A percentile compares a stretch with the other conserved stretches of the same genome.
These are phyloP conservation scores for Mortierella sp. DNA, from an alignment of 371 early-diverging fungal species.

Conservation along the genomic window DNA sequence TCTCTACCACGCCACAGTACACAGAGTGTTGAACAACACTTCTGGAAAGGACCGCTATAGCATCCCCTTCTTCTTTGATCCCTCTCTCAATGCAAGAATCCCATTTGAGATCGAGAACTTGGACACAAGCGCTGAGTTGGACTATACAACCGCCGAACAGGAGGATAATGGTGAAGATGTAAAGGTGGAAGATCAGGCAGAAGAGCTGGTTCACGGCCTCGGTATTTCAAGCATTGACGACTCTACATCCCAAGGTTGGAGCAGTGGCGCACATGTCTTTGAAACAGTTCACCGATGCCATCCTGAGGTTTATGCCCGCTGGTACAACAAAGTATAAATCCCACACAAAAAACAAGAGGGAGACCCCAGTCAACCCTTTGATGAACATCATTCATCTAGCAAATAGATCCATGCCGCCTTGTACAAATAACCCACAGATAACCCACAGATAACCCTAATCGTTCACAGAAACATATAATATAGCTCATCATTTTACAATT, in stretches of 20 bases:
- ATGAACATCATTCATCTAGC: neutral
- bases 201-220: constrained; percentile 68
- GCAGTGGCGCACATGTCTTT: constrained; percentile 48
- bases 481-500: too few relatives aligned
- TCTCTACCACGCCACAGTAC: constrained; percentile 69
- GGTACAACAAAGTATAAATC: constrained; percentile 29
- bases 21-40: constrained; percentile 70
- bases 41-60: constrained; percentile 64
- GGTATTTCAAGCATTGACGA: constrained; percentile 4
- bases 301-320: constrained; percentile 46
- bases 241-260: constrained; percentile 25
- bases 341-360: neutral
- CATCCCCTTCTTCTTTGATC: constrained; percentile 66
- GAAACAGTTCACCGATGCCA: constrained; percentile 51
- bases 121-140: constrained; percentile 12
- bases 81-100: constrained; percentile 58
- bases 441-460: neutral
- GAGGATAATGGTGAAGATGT: neutral
- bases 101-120: constrained; percentile 35
- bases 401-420: neutral
- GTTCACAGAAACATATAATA: too few relatives aligned
- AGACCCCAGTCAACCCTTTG: neutral
- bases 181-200: neutral
- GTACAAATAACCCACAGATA: neutral
- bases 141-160: constrained; percentile 8